phyloP scores from a whole-genome alignment of 1,284 basidiomycete species.

The Bjerkandera adusta region DNA sequence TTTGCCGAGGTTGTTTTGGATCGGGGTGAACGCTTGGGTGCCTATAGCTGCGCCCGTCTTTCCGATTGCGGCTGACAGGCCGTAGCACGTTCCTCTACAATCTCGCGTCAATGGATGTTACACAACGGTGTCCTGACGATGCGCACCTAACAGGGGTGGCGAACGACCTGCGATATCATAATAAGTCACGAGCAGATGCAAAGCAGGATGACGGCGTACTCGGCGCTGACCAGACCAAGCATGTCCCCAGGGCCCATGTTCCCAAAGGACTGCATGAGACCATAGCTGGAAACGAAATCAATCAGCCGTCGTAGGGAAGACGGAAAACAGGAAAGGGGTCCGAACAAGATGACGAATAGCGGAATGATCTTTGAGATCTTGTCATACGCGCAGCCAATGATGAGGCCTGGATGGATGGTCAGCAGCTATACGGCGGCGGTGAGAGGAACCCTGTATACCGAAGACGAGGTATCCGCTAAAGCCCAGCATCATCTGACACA shows the following conservation, averaged over 20 bases:
- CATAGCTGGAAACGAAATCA: conserved; percentile 43
- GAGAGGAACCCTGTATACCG: conserved; percentile 34
- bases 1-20: conserved; percentile 66
- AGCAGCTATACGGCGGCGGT: background rate
- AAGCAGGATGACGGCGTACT: conserved; percentile 39
- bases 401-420: conserved; percentile 41
- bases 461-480: conserved; percentile 75
- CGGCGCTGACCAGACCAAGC: conserved; percentile 65
- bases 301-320: conserved; percentile 6
- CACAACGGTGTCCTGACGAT: conserved; percentile 6
- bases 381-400: conserved; percentile 67
- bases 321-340: background rate
- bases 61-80: conserved; percentile 69
- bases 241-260: conserved; percentile 77
- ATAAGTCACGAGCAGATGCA: conserved; percentile 8
- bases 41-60: conserved; percentile 79
- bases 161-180: conserved; percentile 48
- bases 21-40: conserved; percentile 75
- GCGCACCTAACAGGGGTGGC: conserved; percentile 61
- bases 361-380: conserved; percentile 65
- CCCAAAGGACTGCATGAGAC: conserved; percentile 66
- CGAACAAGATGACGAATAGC: conserved; percentile 66
- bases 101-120: no score
- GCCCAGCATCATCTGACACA: conserved; percentile 64
- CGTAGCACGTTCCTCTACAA: conserved; percentile 70